phyloP scores from a whole-genome alignment of 805 yeast genomes.

The Nakazawaea peltata region DNA sequence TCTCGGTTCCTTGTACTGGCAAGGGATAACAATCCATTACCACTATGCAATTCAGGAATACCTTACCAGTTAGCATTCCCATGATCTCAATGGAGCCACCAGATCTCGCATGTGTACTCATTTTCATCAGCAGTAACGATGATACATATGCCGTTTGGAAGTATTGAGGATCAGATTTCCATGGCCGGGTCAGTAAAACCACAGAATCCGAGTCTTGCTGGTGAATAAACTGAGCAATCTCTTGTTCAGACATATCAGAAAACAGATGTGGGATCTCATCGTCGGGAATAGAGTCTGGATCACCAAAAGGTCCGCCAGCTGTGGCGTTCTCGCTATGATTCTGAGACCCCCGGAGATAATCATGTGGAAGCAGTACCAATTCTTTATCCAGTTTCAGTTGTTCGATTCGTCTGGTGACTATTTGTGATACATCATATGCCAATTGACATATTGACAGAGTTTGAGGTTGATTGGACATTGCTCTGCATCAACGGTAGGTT shows the following conservation, averaged over 20 bases:
- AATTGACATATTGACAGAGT: conserved; percentile 10
- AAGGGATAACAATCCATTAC: conserved; percentile 78
- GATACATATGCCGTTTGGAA: conserved; percentile 60
- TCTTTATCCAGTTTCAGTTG: too few species aligned
- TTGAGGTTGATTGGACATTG: too few species aligned
- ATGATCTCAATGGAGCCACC: conserved; percentile 89
- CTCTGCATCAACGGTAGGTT: too few species aligned
- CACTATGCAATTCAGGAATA: conserved; percentile 44
- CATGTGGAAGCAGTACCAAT: too few species aligned
- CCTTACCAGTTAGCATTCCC: conserved; percentile 90
- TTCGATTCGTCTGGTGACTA: too few species aligned
- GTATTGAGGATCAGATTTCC: conserved; percentile 51
- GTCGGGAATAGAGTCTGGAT: too few species aligned
- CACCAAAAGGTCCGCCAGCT: too few species aligned
- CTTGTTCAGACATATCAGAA: background rate
- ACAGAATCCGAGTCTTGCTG: background rate
- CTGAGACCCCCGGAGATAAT: too few species aligned
- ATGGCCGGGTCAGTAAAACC: conserved; percentile 29
- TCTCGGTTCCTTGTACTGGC: conserved; percentile 95
- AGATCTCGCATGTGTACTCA: conserved; percentile 69
- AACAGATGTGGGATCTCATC: too few species aligned
- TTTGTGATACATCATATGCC: conserved; percentile 5
- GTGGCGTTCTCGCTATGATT: too few species aligned
- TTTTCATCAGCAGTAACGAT: conserved; percentile 62
- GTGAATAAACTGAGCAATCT: conserved; percentile 1